Evolutionary conservation across 225 moss, liverwort and hornwort species (phyloP).

Genomic region (Climacium dendroides): DNA sequence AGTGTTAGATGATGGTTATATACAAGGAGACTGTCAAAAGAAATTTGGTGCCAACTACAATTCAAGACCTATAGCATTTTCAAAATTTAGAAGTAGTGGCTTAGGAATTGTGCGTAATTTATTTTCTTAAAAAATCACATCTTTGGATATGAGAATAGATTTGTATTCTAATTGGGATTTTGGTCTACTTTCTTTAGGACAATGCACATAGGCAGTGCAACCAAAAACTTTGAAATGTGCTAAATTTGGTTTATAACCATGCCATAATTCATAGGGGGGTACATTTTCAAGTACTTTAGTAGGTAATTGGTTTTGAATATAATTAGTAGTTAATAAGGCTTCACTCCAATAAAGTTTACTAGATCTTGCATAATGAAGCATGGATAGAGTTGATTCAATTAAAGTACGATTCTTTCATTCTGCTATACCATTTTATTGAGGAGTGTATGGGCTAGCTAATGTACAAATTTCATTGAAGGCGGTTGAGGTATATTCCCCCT

Average conservation of each 20-base stretch:
- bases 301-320: not conserved
- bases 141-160: not conserved
- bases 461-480: not conserved
- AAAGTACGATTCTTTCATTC: not conserved
- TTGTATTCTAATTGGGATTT: not conserved
- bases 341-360: not conserved
- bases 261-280: not conserved
- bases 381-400: not conserved
- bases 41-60: not conserved
- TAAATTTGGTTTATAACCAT: not conserved
- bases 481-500: not conserved
- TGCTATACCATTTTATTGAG: not conserved
- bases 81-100: not conserved
- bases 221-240: not conserved
- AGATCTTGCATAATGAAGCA: not conserved
- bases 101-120: not conserved
- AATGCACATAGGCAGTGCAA: fast-evolving
- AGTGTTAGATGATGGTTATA: fast-evolving
- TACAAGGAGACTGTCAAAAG: fast-evolving
- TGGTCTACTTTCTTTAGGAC: not conserved
- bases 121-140: not conserved
- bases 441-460: not conserved
- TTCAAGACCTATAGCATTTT: fast-evolving
- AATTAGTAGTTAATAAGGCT: fast-evolving
- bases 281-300: not conserved